Percentiles rank a stretch among this genome's conserved stretches.
Evolutionary conservation across 306 rosid genomes (phyloP).

Genomic region (Alnus rubra): DNA sequence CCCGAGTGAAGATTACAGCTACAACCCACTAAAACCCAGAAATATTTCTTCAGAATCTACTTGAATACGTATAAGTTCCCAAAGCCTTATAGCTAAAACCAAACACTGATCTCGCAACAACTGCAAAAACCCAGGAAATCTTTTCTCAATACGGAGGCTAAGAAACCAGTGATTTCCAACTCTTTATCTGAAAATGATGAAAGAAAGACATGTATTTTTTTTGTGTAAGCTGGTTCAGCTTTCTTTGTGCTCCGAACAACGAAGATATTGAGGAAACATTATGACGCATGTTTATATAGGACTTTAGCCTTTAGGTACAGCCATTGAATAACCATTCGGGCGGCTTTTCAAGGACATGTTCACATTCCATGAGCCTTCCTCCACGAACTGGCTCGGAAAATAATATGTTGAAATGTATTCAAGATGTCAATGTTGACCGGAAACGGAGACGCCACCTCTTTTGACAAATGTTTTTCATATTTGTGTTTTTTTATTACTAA

Average conservation of each 20-base stretch:
- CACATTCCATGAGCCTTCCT: neutral
- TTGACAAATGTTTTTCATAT: too few relatives aligned
- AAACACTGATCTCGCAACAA: neutral
- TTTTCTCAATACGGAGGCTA: neutral
- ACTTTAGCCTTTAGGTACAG: neutral
- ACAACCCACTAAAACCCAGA: conserved; percentile 17
- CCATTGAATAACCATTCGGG: neutral
- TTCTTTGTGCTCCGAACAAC: neutral
- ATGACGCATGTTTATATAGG: neutral
- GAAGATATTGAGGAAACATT: neutral
- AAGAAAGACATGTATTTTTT: neutral
- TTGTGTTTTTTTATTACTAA: too few relatives aligned
- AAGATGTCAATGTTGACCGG: too few relatives aligned
- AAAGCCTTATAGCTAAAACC: neutral
- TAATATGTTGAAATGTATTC: too few relatives aligned
- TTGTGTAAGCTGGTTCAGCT: neutral
- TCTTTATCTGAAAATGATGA: neutral
- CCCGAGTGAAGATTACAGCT: neutral
- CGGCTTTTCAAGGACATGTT: neutral
- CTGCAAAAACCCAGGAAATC: neutral
- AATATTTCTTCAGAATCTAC: neutral
- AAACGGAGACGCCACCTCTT: too few relatives aligned
- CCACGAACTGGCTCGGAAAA: too few relatives aligned
- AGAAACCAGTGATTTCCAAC: neutral
- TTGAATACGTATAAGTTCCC: neutral